A percentile compares a stretch with the other conserved stretches of the same genome.
phyloP scores from a whole-genome alignment of 2,329 filamentous ascomycete genomes.

The Teratosphaeria gauchensis region DNA sequence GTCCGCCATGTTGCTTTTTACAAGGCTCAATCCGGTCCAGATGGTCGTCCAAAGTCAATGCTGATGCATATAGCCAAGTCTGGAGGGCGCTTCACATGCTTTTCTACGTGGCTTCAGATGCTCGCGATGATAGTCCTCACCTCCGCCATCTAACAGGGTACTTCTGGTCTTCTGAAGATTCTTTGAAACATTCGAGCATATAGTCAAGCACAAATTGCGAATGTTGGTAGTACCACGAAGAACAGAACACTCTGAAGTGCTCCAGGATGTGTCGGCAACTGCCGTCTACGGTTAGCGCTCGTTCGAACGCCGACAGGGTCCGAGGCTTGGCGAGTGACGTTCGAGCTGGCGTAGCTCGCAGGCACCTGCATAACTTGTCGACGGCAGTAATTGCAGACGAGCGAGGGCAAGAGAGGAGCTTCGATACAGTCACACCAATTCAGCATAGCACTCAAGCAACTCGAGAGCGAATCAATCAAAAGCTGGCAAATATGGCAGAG shows the following conservation, averaged over 20 bases:
- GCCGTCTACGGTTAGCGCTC: neutral
- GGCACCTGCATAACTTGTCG: neutral
- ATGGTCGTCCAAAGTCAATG: neutral
- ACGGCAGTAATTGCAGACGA: neutral
- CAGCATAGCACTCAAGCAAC: neutral
- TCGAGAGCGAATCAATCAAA: neutral
- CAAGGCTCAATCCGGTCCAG: neutral
- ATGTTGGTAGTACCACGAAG: too few relatives aligned
- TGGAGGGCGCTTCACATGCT: neutral
- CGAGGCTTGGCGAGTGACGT: neutral
- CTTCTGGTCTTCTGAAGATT: neutral
- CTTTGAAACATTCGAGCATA: too few relatives aligned
- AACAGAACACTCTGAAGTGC: neutral
- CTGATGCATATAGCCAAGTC: too few relatives aligned
- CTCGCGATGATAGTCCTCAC: neutral
- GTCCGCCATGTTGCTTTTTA: conserved; percentile 18
- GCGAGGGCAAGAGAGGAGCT: neutral
- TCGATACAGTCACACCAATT: neutral
- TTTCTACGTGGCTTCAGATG: neutral
- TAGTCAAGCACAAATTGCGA: too few relatives aligned
- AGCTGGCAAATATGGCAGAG: conserved; percentile 14
- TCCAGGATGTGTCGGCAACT: neutral
- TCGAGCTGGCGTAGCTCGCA: neutral
- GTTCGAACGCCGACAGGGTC: neutral
- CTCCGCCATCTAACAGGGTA: neutral